phyloP scores from a whole-genome alignment of 179 eudicot species.

The Silene noctiflora region DNA sequence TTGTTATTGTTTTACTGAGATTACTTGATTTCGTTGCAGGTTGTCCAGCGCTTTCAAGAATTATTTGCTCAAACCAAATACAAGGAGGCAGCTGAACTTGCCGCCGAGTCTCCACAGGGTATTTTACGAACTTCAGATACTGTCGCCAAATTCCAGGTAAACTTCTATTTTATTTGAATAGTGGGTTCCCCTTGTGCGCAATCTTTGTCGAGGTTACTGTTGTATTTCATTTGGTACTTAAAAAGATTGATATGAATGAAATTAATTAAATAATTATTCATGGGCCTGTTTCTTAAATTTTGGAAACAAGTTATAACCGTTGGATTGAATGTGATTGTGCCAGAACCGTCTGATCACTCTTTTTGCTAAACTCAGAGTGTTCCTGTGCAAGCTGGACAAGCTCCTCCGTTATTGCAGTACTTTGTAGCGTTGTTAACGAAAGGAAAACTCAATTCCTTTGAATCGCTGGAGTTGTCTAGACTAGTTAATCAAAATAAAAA shows the following conservation, averaged over 20 bases:
- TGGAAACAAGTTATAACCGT: too few relatives aligned
- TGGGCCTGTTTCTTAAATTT: too few relatives aligned
- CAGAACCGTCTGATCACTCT: too few relatives aligned
- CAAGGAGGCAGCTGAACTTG: slow-evolving; percentile 99
- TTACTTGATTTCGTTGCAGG: slow-evolving; percentile 37
- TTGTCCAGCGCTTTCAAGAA: slow-evolving; percentile 97
- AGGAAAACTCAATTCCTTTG: slow-evolving; percentile 95
- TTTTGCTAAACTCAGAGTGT: slow-evolving; percentile 67
- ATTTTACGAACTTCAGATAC: slow-evolving; percentile 95
- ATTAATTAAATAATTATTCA: too few relatives aligned
- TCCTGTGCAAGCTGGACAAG: slow-evolving; percentile 98
- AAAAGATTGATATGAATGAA: too few relatives aligned
- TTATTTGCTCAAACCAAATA: slow-evolving; percentile 95
- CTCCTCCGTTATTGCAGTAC: slow-evolving; percentile 94
- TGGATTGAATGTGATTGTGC: too few relatives aligned
- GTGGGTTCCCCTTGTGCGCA: too few relatives aligned
- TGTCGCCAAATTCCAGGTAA: slow-evolving; percentile 89
- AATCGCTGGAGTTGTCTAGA: slow-evolving; percentile 89
- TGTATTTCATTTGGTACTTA: too few relatives aligned
- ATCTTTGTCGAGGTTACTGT: too few relatives aligned
- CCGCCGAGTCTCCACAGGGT: slow-evolving; percentile 99
- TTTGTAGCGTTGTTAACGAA: slow-evolving; percentile 81
- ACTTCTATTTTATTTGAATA: too few relatives aligned
- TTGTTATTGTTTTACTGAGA: too few relatives aligned
- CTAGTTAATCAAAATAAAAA: slow-evolving; percentile 95